Evolutionary conservation across 139 green algal genomes (phyloP), one percentile per base, ranked within the genome.

Genomic region (Eudorina sp.): DNA sequence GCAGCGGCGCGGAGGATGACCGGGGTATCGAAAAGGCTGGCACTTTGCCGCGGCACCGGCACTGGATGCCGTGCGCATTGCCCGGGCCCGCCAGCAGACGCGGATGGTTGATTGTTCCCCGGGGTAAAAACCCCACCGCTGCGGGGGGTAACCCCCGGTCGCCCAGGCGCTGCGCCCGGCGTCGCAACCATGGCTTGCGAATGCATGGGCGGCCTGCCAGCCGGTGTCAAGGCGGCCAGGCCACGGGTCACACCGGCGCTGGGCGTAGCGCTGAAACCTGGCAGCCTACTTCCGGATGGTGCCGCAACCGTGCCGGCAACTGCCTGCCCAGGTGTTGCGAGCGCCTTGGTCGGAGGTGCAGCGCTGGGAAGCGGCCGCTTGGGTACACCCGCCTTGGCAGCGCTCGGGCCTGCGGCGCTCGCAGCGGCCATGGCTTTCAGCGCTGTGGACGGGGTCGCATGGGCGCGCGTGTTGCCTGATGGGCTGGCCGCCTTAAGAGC

Each of bases 381-480:
- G 27, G 80, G 21, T 0, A 55, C 16, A 0, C 11, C 43, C 14
- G 41, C 60, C 7, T 76, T 86, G 14, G 25, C 19, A 2, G 41
- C 55, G 11, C 53, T 45, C 16, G 78, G 4, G 55, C 78, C 78
- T 27, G 73, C 27, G 27, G 23, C 14, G 60, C 31, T 86, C 14
- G 60, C 80, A 3, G 80, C 80, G 0, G 80, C 80, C 41, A 86
- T 25, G 29, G 80, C 80, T 60, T 86, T 86, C 2, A 86, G 80
- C 14, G 80, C 80, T 13, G 80, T 77, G 11, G 80, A 76, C 2
- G 80, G 78, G 0, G 78, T 74, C 40, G 58, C 78, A 29, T 23
- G 40, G 23, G 77, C 3, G 36, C 73, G 73, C 14, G 73, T 34
- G 16, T 18, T 40, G 25, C 1, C 21, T 38, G 16, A 2, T 53